Base-by-base conservation (phyloP, 2,329 filamentous ascomycete species). In the Clonostachys byssicola region DNA sequence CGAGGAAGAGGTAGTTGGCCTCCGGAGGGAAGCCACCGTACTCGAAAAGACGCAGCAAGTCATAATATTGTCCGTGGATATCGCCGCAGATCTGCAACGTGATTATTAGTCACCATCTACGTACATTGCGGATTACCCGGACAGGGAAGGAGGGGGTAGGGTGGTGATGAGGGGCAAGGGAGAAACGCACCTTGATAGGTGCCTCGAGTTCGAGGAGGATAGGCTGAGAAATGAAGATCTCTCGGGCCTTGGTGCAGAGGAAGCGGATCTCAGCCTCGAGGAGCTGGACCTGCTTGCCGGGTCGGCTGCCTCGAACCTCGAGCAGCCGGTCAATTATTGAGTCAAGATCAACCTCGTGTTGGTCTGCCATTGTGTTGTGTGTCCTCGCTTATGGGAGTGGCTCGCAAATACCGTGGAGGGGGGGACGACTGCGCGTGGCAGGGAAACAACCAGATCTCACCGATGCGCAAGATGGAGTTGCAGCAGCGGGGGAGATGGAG, bases 171-270 rank as follows among this genome's bases (percentile, higher is more conserved):
- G 43, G 16, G 33, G 10, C 13, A 20, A 40, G 8, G 40, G 12
- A 18, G 12, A 12, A 9, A 66, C 78, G 61, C 79, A 96, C 92
- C 91, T 99, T 99, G 74, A 99, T 97, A 52, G 94, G 94, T 65
- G 94, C 94, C 73, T 97, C 94, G 44, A 99, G 83, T 77, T 99
- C 94, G 57, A 99, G 84, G 58, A 99, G 78, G 64, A 97, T 97
- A 56, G 94, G 94, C 77, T 99, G 94, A 53, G 92, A 96, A 72
- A 99, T 97, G 79, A 99, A 97, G 63, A 99, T 97, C 78, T 99
- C 94, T 57, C 94, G 88, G 54, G 92, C 92, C 78, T 97, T 97
- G 68, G 92, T 96, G 83, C 94, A 99, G 56, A 99, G 83, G 73
- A 85, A 96, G 66, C 92, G 88, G 60, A 99, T 99, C 76, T 97